phyloP scores from a whole-genome alignment of 805 yeast genomes.

The Wickerhamiella domercqiae region DNA sequence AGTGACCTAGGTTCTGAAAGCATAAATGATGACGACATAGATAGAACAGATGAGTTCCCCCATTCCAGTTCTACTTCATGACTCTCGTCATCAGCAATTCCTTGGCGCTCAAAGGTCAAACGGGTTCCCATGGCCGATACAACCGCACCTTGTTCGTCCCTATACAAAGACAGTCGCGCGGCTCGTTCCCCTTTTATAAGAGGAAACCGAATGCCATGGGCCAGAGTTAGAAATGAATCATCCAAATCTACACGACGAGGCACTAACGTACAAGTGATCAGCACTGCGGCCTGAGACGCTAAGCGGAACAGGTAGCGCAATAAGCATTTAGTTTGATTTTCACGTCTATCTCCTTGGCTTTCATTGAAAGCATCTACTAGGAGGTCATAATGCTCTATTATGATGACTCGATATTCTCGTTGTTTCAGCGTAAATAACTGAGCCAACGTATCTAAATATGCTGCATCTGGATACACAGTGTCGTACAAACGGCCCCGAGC shows the following conservation, averaged over 20 bases:
- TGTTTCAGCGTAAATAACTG: conserved; percentile 17
- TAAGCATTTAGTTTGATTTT: not conserved
- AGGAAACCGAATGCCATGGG: not conserved
- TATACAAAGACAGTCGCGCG: not conserved
- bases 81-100: not conserved
- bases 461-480: conserved; percentile 4
- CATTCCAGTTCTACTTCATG: no score
- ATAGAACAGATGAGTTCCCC: no score
- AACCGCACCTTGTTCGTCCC: not conserved
- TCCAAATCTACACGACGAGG: not conserved
- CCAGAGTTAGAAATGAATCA: not conserved
- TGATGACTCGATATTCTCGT: conserved; percentile 17
- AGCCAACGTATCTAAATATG: conserved; percentile 5
- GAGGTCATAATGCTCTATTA: conserved; percentile 13
- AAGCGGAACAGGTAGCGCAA: not conserved
- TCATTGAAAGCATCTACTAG: conserved; percentile 5
- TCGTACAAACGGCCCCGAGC: conserved; percentile 7
- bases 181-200: not conserved
- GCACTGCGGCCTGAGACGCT: not conserved
- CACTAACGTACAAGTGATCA: conserved; percentile 3
- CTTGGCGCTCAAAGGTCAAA: not conserved
- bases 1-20: no score
- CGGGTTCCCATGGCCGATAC: not conserved
- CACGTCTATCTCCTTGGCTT: not conserved
- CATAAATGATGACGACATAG: no score